Evolutionary conservation across 1,139 yeast species (phyloP), one percentile per base, ranked within the genome.

Genomic region (Diutina catenulata): DNA sequence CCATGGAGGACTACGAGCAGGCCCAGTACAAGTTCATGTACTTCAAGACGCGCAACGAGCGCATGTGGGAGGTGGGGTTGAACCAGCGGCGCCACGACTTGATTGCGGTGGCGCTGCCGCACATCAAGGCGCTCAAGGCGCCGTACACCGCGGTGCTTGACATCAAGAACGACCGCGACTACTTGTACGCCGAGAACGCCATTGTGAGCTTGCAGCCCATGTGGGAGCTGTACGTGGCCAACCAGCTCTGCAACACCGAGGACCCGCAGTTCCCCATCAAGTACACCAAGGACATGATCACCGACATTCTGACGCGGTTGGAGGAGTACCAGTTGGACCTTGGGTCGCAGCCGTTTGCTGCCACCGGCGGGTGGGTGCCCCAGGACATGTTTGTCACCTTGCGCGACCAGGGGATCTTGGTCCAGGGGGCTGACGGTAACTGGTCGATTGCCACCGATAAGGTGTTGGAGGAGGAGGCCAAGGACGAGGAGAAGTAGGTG

Each of bases 281-380:
- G 31, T 79, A 71, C 53, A 56, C 74, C 27, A 72, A 70, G 25
- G 74, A 67, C 37, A 76, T 72, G 45, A 54, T 75, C 40, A 73
- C 74, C 42, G 59, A 64, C 38, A 81, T 80, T 51, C 75, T 74
- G 41, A 52, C 61, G 22, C 74, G 71, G 23, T 68, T 84, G 49
- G 77, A 73, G 43, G 72, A 67, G 33, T 80, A 84, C 61, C 91
- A 83, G 55, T 61, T 72, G 46, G 76, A 74, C 46, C 60, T 82
- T 38, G 70, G 80, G 28, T 66, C 76, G 6, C 72, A 77, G 40
- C 96, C 96, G 36, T 87, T 87, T 57, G 79, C 84, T 27, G 93
- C 93, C 37, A 83, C 96, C 28, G 82, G 84, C 41, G 95, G 95
- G 5, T 88, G 96, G 95, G 72, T 91, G 42, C 95, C 97, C 20